Base-by-base conservation (phyloP, 108 stramenopile species). In the Skeletonema tropicum region DNA sequence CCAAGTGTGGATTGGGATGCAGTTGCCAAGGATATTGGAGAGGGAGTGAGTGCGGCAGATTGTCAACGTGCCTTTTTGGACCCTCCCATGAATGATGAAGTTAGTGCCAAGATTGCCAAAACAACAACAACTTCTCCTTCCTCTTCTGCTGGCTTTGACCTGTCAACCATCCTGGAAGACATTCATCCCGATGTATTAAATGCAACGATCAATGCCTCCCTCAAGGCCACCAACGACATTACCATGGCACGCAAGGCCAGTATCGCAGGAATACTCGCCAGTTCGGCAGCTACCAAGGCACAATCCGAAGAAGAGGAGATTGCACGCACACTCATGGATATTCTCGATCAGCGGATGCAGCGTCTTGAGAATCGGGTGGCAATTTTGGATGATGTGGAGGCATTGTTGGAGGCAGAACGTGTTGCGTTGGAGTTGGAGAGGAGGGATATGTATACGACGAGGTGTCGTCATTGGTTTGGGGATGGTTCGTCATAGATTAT, bases 351-450 rank as follows among this genome's bases (percentile, higher is more conserved):
- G 46, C 80, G 94, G 17, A 87, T 95, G 82, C 78, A 90, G 61
- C 89, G 90, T 66, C 66, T 95, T 26, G 94, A 95, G 70, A 95
- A 93, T 68, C 76, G 92, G 6, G 74, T 95, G 73, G 83, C 83
- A 0, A 68, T 93, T 42, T 52, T 95, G 59, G 92, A 95, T 80
- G 94, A 95, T 74, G 83, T 93, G 4, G 94, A 95, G 83, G 92
- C 88, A 17, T 84, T 95, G 64, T 52, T 95, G 73, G 94, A 95
- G 46, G 91, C 92, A 17, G 94, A 95, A 74, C 80, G 91, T 35
- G 87, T 92, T n/a, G 88, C 94, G 11, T 68, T 95, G 39, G 94
- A 95, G 46, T 74, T 95, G 35, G 94, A 95, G 68, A 79, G 94
- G n/a, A 85, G 94, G 14, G 94, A 95, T 64, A 77, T 95, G 63